Evolutionary conservation across 2,329 filamentous ascomycete genomes (phyloP), one percentile per base, ranked within the genome.

Genomic region (Pyricularia grisea): DNA sequence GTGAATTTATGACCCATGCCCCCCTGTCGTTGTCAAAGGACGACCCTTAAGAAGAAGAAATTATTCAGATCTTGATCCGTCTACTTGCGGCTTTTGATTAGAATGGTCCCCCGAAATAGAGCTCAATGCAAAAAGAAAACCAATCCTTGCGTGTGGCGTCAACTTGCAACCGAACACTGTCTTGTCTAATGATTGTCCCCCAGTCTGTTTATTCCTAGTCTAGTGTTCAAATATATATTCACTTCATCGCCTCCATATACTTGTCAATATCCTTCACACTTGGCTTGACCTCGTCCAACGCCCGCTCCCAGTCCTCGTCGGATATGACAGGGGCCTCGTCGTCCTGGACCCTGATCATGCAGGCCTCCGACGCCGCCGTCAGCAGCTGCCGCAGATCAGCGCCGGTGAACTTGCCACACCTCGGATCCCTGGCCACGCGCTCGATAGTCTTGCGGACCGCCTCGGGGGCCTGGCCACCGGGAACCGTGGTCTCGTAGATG

Each of bases 361-460:
- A 82, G 64, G 79, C 76, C 65, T 77, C 75, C 17, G 84, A 75
- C 0, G 78, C 78, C 9, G 76, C 75, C 66, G 77, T 77, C 73
- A 79, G 76, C 2, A 89, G 79, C 72, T 87, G 87, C 36, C 83
- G 82, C 58, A 90, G 77, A 74, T 90, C 88, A 1, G 88, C 88
- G 70, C 88, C 88, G 70, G 91, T 94, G 78, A 94, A 98, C 28
- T 92, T 88, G 11, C 86, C 83, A 77, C 94, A 97, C 12, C 88
- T 81, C 10, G 75, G 70, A 69, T 90, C 88, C 36, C 86, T 82
- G 0, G 92, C 94, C 4, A 97, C 83, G 3, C 79, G 61, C 14
- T 66, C 64, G 50, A 33, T 65, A 28, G 66, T 36, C 28, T 25
- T 70, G 31, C 58, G 55, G 0, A 71, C 70, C 17, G 74, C 74